Base-by-base conservation (phyloP, 2,329 filamentous ascomycete species). In the Orbilia oligospora region DNA sequence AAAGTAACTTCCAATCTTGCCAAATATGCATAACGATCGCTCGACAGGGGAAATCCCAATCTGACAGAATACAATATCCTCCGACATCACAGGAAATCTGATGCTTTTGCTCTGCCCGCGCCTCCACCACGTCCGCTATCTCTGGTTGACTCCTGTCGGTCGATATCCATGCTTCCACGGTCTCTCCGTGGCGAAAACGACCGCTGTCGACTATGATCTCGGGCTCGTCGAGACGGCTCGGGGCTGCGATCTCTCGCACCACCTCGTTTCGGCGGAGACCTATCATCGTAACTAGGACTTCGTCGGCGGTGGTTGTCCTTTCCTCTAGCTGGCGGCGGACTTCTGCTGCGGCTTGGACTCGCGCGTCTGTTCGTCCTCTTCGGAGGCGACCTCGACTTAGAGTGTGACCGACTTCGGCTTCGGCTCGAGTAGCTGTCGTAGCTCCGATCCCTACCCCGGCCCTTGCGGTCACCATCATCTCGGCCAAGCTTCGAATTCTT, bases 401-500 rank as follows among this genome's bases (percentile, higher is more conserved):
- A 79, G 20, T 55, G 66, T 20, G 71, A 72, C 16, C 82, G 80
- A 41, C 38, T 41, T 41, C 44, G 44, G 44, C 82, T 83, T 1
- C 81, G 80, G 56, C 82, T 83, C 30, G 80, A 80, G 12, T 83
- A 84, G 4, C 81, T 83, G 56, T 76, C 72, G 38, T 83, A 82
- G 30, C 83, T 82, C 61, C 81, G 83, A 27, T 82, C 82, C 72
- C 82, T 84, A 82, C 12, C 84, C 83, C 20, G 84, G 84, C 16
- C 86, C 85, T 49, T 85, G 83, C 38, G 73, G 66, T 30, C 44
- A 41, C 73, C 55, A 12, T 64, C 38, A 16, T 71, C 58, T 33
- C 56, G 71, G n/a, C 18, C 33, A 36, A 20, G 30, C 44, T 80
- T 80, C 8, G 48, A 14, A 16, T 68, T 71, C 18, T 49, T 68